Evolutionary conservation across 2,329 filamentous ascomycete species (phyloP), one percentile per base, ranked within the genome.

Genomic region (Torrubiella hemipterigena): DNA sequence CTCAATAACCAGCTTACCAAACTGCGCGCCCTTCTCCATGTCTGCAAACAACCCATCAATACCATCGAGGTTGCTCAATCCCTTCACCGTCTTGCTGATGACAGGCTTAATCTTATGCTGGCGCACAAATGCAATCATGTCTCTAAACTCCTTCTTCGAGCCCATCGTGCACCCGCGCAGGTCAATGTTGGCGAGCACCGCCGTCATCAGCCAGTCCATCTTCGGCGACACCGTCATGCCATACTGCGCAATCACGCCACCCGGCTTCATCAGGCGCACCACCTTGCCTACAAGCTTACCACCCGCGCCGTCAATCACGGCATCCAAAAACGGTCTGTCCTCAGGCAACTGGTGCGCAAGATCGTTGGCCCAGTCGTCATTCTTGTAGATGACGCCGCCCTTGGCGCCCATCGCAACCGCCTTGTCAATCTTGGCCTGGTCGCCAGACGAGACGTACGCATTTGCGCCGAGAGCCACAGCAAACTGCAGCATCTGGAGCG

Each of bases 91-190:
- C 31, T 79, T 69, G 40, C 81, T 91, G 1, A 96, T 71, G 4
- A 94, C 65, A 0, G 89, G 87, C 32, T 63, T 69, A 38, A 95
- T 77, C 48, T 78, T 70, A 41, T 84, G 74, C 40, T 76, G 58
- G 10, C 66, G 65, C 21, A 95, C 81, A 57, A 94, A 94, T 2
- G 69, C 65, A 6, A 95, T 67, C 85, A 96, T 94, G 15, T 91
- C 83, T n/a, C 64, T 64, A 49, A 95, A 96, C 58, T 96, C 91
- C 48, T 73, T 77, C 27, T 82, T 69, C 17, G 84, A 93, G 1
- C 89, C 89, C 87, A 96, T 94, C 0, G 87, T 95, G 11, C 73
- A 77, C 13, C 91, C 89, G 29, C 72, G 71, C 17, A 96, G 67
- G 43, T 96, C 89, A 32, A 95, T 71, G 48, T 96, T 94, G 54